Percentiles rank a stretch among this genome's conserved stretches.
Conservation (phyloP, 2,329 filamentous ascomycete species). For the Nigrospora oryzae region DNA sequence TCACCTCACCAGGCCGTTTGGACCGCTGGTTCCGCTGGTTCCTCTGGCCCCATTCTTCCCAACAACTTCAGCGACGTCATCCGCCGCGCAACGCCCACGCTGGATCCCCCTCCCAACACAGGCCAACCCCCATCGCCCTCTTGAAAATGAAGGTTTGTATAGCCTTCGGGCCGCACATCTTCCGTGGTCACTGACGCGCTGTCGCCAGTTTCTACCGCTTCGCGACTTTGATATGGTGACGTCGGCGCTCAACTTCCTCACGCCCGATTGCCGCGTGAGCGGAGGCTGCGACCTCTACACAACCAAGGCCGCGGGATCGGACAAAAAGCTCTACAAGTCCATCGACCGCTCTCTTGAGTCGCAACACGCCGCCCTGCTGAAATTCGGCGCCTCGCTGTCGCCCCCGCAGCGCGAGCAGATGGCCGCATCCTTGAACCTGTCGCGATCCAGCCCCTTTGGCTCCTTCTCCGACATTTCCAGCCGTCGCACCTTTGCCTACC, state of each 20-base stretch:
- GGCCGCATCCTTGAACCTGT: constrained; percentile 63
- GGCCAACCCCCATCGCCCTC: neutral
- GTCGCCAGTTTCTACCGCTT: constrained; percentile 73
- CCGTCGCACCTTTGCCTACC: constrained; percentile 86
- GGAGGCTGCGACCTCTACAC: constrained; percentile 96
- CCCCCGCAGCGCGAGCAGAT: constrained; percentile 70
- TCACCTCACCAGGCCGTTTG: too few species aligned
- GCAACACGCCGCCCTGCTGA: constrained; percentile 81
- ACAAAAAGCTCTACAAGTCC: constrained; percentile 95
- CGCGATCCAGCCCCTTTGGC: constrained; percentile 84
- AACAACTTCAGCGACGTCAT: too few species aligned
- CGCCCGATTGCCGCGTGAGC: constrained; percentile 82
- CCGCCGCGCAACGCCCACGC: too few species aligned
- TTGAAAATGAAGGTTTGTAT: constrained; percentile 7
- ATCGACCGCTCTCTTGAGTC: constrained; percentile 88
- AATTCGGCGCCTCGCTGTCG: constrained; percentile 79
- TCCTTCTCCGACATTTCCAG: constrained; percentile 81
- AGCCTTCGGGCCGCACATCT: too few species aligned
- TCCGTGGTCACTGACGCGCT: neutral
- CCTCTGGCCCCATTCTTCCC: too few species aligned
- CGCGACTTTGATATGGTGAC: constrained; percentile 88
- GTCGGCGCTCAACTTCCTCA: constrained; percentile 90
- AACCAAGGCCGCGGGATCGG: constrained; percentile 87
- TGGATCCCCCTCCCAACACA: too few species aligned
- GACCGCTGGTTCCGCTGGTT: too few species aligned